Evolutionary conservation across 352 stramenopile species (phyloP), one percentile per base, ranked within the genome.

Genomic region (Globisporangium canariense): DNA sequence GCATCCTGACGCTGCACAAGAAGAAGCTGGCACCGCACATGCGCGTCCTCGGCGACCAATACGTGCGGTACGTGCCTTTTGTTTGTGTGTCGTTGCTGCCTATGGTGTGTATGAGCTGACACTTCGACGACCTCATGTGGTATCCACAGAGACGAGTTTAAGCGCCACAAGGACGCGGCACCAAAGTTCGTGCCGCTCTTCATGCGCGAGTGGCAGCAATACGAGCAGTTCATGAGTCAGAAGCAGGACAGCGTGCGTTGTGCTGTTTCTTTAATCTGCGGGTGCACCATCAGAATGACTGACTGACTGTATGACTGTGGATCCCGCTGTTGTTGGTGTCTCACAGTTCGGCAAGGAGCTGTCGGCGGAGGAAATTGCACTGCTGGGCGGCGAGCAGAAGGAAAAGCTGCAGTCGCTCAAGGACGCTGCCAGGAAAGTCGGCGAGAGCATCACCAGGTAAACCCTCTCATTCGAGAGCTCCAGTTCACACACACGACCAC

Each of bases 21-120:
- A 69, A 73, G 53, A 91, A 93, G 49, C 70, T 96, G 43, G 79
- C 83, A 65, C 80, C 85, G 41, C 83, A 87, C 50, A 94, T 96
- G 86, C 85, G 87, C 60, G 64, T 94, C 28, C 82, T 96, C 0
- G 87, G 87, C 20, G 83, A 96, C 68, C 71, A 89, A 58, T 96
- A 96, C 63, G 82, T 96, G 34, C 76, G 82, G 78, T 88, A 64
- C 32, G 75, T 47, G 13, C 16, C 16, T 28, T 49, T 20, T 25
- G 6, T 22, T 58, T 54, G 9, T 59, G 3, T 22, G 34, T 54
- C 32, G 30, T 1, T 64, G 47, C 47, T 6, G 22, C 6, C 57
- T 11, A 16, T 14, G 25, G 16, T 4, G 16, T 46, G 7, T 10
- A 13, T 16, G 64, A 18, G 20, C 52, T 47, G n/a, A 47, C 16